These are phyloP conservation scores for Pyracantha coccinea DNA, from an alignment of 331 rosid species.

Conservation along the genomic window DNA sequence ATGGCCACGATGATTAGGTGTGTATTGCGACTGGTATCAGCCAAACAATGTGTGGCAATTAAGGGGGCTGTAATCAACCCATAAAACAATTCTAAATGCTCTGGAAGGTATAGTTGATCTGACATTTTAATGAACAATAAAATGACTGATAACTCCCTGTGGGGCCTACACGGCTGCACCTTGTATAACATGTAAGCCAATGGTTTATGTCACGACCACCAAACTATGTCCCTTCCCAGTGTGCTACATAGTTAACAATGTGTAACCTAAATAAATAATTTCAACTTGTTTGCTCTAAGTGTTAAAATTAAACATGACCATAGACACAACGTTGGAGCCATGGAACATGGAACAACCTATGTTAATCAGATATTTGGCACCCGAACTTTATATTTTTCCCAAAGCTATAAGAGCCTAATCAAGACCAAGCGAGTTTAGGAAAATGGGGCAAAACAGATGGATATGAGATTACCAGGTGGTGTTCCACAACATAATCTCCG, in stretches of 20 bases:
- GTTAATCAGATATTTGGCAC: not conserved
- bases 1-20: too few species aligned
- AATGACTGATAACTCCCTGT: not conserved
- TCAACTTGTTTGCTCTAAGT: not conserved
- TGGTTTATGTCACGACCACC: not conserved
- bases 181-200: not conserved
- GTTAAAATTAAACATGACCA: not conserved
- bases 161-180: not conserved
- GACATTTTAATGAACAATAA: not conserved
- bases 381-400: not conserved
- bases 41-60: not conserved
- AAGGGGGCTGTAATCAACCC: not conserved
- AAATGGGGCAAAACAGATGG: not conserved
- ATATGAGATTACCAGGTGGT: slow-evolving; percentile 37
- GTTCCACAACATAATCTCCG: slow-evolving; percentile 59
- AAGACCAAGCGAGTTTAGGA: too few species aligned
- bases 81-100: not conserved
- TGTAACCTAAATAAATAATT: not conserved
- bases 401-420: not conserved
- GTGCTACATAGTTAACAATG: not conserved
- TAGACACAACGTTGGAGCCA: not conserved
- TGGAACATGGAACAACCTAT: not conserved
- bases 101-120: not conserved
- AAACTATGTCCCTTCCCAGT: not conserved
- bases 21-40: not conserved